phyloP scores from a whole-genome alignment of 176 grass and related monocot genomes.

The bread wheat (Triticum aestivum) region IWGSC_CS_RefSeq_v2.1 NC_057810.1:620052911-620053410 shows the following conservation, averaged over 20 bases:
- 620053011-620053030: background rate
- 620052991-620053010: background rate
- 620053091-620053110: background rate
- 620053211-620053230: background rate
- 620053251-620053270: too few species aligned
- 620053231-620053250: background rate
- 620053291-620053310: too few species aligned
- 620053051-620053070: background rate
- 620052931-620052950: background rate
- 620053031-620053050: background rate
- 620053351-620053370: too few species aligned
- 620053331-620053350: too few species aligned
- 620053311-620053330: too few species aligned
- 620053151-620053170: background rate
- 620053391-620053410: too few species aligned
- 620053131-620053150: background rate
- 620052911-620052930: conserved; percentile 34
- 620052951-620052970: background rate
- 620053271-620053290: too few species aligned
- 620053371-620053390: too few species aligned
- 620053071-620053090: background rate
- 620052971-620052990: background rate
- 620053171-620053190: background rate
- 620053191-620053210: background rate
- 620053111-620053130: background rate